These are phyloP conservation scores for Schwanniomyces polymorphus DNA, from an alignment of 805 yeast species.

Conservation along the genomic window DNA sequence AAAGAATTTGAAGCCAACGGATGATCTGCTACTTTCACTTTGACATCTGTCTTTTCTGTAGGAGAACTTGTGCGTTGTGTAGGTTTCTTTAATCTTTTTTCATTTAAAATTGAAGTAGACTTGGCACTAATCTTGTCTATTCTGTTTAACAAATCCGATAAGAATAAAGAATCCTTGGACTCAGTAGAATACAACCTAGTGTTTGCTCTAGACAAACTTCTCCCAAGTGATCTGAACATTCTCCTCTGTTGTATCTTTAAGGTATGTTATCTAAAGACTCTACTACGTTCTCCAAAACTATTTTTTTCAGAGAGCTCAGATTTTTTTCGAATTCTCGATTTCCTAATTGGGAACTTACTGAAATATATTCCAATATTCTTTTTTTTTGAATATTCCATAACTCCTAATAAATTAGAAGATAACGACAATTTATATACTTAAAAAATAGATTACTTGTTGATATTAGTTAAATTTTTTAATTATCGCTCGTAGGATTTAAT, in stretches of 20 bases:
- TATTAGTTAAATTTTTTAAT: too few relatives aligned
- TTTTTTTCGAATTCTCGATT: constrained; percentile 2
- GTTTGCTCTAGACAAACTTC: not conserved
- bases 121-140: constrained; percentile 30
- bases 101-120: constrained; percentile 1
- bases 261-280: not conserved
- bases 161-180: constrained; percentile 17
- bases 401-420: too few relatives aligned
- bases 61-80: not conserved
- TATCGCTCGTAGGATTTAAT: not conserved
- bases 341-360: constrained; percentile 3
- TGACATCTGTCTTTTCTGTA: constrained; percentile 2
- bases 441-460: too few relatives aligned
- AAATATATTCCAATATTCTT: not conserved
- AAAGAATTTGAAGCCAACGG: constrained; percentile 13
- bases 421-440: too few relatives aligned
- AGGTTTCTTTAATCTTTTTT: constrained; percentile 3
- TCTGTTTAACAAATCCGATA: constrained; percentile 37
- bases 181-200: constrained; percentile 3
- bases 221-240: constrained; percentile 6
- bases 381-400: too few relatives aligned
- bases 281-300: not conserved
- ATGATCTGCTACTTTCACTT: constrained; percentile 17
- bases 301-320: constrained; percentile 2
- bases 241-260: not conserved